Base-by-base conservation (phyloP, 352 stramenopile species). In the Pythium angustatum region DNA sequence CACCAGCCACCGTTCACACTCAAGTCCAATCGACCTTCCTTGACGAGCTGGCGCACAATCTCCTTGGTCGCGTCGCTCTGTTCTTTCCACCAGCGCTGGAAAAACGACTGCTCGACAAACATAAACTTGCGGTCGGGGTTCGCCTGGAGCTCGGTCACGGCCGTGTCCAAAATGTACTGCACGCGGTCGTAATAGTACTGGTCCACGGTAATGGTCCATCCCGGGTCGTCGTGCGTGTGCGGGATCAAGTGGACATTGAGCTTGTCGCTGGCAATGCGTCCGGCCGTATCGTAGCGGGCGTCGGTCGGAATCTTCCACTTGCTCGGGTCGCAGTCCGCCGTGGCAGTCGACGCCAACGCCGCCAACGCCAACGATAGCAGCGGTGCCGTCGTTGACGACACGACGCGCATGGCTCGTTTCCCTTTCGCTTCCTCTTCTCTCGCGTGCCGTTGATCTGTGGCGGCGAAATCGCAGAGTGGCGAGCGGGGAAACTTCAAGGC, bases 201-300 rank as follows among this genome's bases (percentile, higher is more conserved):
- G 71, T 99, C 97, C 21, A 99, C 87, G 1, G 92, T 98, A 58
- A 98, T 91, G 11, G 98, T 74, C 97, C 97, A 99, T 19, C 88
- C 90, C 27, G 85, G 83, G 71, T 98, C 96, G 69, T 98, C 96
- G 69, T 99, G 97, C 5, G 96, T 98, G 78, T 99, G 97, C 43
- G 96, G 82, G 28, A 99, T 97, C 19, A 99, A 66, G 71, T 99
- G 96, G 49, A 99, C 90, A 55, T 99, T 98, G 53, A 99, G 79
- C 57, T 93, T 97, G 52, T 77, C 64, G 6, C 68, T 60, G 31
- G 68, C 72, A 12, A 93, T 64, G 17, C 54, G 69, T 11, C 75
- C 70, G 19, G 66, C 66, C 2, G 85, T 94, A 58, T 91, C 74
- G 79, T 94, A 94, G n/a, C 78, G 63, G 45, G 70, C 81, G 60